Percentiles rank a stretch among this genome's conserved stretches.
Conservation (phyloP, 108 stramenopile genomes). For the Cyclotella distinguenda region DNA sequence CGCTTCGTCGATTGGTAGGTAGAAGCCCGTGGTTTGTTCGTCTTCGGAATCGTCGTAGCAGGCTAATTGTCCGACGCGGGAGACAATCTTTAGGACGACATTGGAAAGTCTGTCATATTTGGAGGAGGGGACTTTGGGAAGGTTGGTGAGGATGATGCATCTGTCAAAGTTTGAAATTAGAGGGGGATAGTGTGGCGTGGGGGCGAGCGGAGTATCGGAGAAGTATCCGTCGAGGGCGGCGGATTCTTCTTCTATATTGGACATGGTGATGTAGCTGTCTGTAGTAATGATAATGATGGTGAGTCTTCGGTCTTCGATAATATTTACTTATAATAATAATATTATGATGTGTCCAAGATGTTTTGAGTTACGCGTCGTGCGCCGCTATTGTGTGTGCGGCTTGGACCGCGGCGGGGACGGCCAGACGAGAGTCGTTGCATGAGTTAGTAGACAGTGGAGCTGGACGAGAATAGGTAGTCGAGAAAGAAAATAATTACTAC, state of each 20-base stretch:
- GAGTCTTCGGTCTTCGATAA: too few species aligned
- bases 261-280: constrained; percentile 8
- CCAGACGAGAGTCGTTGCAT: too few species aligned
- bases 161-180: constrained; percentile 68
- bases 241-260: constrained; percentile 53
- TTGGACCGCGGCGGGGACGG: too few species aligned
- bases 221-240: constrained; percentile 85
- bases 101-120: constrained; percentile 81
- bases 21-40: constrained; percentile 36
- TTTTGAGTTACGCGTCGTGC: too few species aligned
- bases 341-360: too few species aligned
- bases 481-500: too few species aligned
- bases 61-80: constrained; percentile 67
- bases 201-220: constrained; percentile 74
- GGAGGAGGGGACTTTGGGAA: constrained; percentile 77
- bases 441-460: too few species aligned
- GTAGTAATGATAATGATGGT: too few species aligned
- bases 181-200: constrained; percentile 71
- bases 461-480: too few species aligned
- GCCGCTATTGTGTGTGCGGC: too few species aligned
- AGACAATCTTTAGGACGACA: constrained; percentile 69
- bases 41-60: constrained; percentile 43
- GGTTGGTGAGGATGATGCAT: constrained; percentile 77
- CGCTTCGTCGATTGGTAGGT: constrained; percentile 66
- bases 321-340: too few species aligned